Base-by-base conservation (phyloP, 2,329 filamentous ascomycete species). In the Neonectria neomacrospora region DNA sequence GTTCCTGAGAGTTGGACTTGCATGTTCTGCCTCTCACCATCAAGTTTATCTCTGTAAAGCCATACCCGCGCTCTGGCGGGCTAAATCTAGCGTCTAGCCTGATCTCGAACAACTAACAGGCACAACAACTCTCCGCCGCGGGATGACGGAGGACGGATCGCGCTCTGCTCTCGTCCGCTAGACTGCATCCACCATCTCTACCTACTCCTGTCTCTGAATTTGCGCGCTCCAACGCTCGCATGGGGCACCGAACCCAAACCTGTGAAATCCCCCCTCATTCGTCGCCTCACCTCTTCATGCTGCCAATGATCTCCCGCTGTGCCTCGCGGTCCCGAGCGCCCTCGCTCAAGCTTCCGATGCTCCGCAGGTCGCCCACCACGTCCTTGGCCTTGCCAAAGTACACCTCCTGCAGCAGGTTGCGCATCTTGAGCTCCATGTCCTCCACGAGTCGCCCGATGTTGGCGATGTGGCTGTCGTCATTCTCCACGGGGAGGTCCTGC, bases 361-460 rank as follows among this genome's bases (percentile, higher is more conserved):
- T 98, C 78, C 96, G 87, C 80, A 99, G 81, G 78, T 99, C 95
- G 58, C 95, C 96, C 3, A 99, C 95, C 3, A 99, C 94, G 80
- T 99, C 96, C 86, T 97, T 97, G 58, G 96, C 95, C 85, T 99
- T 99, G 77, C 96, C 96, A 81, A 99, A 99, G 82, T 99, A 99
- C 53, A 99, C 96, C 81, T 99, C 96, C 84, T 99, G 95, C 78
- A 99, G 83, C 79, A 98, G 80, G 80, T 99, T 99, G 69, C 96
- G 89, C 96, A 99, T 98, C 86, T 97, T 97, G 78, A 97, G 88
- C 83, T 99, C 96, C 96, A 99, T 98, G 79, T 99, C 96, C 84
- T 99, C 96, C 55, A 99, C 94, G 76, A 99, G 85, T 68, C 90
- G 87, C 61, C 96, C 96, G 64, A 98, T 93, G 80, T 99, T 99